Evolutionary conservation across 2,329 filamentous ascomycete genomes (phyloP).

Genomic region (Pezizomycotina sp.): DNA sequence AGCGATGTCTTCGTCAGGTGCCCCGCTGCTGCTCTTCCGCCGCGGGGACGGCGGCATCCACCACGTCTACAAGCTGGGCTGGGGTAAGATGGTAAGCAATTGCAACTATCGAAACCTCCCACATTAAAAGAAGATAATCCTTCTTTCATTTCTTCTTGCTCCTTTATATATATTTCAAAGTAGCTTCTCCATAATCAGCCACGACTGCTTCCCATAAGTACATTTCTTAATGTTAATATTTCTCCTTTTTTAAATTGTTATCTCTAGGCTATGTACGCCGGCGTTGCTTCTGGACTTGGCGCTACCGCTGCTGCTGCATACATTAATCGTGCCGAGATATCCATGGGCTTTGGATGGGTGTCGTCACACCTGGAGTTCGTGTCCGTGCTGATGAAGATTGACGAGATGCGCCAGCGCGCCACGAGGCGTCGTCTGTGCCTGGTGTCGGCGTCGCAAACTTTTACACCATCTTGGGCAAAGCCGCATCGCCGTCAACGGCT

Average conservation of each 20-base stretch:
- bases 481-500: constrained; percentile 39
- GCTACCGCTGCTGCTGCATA: constrained; percentile 76
- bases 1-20: constrained; percentile 29
- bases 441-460: constrained; percentile 67
- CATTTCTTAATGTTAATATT: no score
- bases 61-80: constrained; percentile 38
- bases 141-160: no score
- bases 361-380: constrained; percentile 87
- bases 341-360: constrained; percentile 62
- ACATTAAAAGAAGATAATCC: no score
- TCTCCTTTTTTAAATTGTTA: no score
- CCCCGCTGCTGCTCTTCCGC: constrained; percentile 33
- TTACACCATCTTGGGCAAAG: constrained; percentile 69
- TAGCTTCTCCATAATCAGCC: no score
- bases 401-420: constrained; percentile 63
- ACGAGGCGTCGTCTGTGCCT: constrained; percentile 46
- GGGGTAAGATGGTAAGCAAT: constrained; percentile 75
- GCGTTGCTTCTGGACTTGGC: constrained; percentile 61
- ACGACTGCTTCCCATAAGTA: no score
- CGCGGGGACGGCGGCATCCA: constrained; percentile 26
- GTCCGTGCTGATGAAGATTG: constrained; percentile 66
- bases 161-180: no score
- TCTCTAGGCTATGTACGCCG: constrained; percentile 74
- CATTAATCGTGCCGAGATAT: constrained; percentile 64
- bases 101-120: no score